Percentiles rank a stretch among this genome's conserved stretches.
phyloP scores from a whole-genome alignment of 78 protist genomes.

The Anaeramoeba ignava region DNA sequence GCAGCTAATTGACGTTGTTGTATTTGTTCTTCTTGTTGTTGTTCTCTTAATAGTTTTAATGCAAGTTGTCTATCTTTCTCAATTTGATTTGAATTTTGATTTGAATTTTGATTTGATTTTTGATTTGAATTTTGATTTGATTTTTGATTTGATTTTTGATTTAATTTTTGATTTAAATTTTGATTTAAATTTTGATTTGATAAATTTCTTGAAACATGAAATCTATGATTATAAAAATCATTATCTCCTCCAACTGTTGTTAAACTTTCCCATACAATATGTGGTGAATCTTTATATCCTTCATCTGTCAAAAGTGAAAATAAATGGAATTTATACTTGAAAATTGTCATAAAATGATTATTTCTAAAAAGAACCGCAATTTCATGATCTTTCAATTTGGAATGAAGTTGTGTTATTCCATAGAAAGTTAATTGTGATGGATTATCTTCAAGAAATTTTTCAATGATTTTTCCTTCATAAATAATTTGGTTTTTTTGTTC shows the following conservation, averaged over 20 bases:
- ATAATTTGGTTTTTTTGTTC: not conserved
- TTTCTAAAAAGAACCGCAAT: not conserved
- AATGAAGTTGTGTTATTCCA: not conserved
- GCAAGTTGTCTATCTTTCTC: no score
- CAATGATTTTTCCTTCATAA: not conserved
- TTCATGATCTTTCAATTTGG: not conserved
- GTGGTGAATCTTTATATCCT: not conserved
- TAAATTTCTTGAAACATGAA: no score
- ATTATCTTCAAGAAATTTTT: not conserved
- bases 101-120: no score
- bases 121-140: no score
- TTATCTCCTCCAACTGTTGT: not conserved
- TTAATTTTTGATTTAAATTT: no score
- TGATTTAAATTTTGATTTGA: no score
- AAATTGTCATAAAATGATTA: not conserved
- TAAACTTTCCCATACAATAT: not conserved
- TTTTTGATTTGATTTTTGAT: no score
- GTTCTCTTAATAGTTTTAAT: no score
- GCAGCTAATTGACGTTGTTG: no score
- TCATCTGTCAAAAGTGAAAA: not conserved
- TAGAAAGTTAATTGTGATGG: not conserved
- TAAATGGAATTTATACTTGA: not conserved
- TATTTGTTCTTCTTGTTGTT: no score
- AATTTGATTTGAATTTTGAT: no score
- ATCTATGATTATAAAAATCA: not conserved